Percentiles rank a stretch among this genome's conserved stretches.
Conservation (phyloP, 371 early-diverging fungal species). For the Parasitella parasitica region DNA sequence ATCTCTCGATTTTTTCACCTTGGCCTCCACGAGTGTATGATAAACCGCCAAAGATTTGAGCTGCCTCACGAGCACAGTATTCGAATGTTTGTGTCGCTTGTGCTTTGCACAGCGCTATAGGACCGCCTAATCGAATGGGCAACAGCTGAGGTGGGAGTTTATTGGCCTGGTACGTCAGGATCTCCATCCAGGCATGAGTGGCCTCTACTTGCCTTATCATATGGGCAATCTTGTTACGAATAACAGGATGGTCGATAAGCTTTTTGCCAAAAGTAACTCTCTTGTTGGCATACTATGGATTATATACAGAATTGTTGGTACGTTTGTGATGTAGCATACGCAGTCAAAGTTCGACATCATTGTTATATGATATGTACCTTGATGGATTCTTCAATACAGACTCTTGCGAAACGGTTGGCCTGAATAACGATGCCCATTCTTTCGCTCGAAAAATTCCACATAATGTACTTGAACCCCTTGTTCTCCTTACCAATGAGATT, state of each 20-base stretch:
- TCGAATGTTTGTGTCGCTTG: conserved; percentile 69
- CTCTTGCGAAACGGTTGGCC: conserved; percentile 83
- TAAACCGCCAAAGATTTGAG: conserved; percentile 74
- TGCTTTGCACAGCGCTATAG: conserved; percentile 69
- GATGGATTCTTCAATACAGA: conserved; percentile 81
- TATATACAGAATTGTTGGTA: too few species aligned
- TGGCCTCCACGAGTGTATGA: conserved; percentile 67
- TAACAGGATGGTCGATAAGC: conserved; percentile 68
- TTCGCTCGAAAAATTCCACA: conserved; percentile 79
- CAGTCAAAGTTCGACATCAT: too few species aligned
- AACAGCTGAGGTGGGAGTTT: conserved; percentile 54
- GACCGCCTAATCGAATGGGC: conserved; percentile 66
- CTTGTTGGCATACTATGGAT: conserved; percentile 67
- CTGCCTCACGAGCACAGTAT: conserved; percentile 70
- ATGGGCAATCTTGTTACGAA: conserved; percentile 66
- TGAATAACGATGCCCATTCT: conserved; percentile 82
- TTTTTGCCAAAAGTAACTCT: conserved; percentile 83
- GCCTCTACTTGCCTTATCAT: conserved; percentile 78
- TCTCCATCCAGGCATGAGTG: conserved; percentile 71
- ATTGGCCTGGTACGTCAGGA: conserved; percentile 46
- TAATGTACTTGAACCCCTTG: conserved; percentile 83
- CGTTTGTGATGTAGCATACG: too few species aligned
- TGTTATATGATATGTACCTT: conserved; percentile 30
- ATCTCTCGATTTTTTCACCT: conserved; percentile 67
- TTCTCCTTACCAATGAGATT: conserved; percentile 87